Evolutionary conservation across 148 eudicot genomes (phyloP), one percentile per base, ranked within the genome.

Genomic region (Vaccinium myrtillus): DNA sequence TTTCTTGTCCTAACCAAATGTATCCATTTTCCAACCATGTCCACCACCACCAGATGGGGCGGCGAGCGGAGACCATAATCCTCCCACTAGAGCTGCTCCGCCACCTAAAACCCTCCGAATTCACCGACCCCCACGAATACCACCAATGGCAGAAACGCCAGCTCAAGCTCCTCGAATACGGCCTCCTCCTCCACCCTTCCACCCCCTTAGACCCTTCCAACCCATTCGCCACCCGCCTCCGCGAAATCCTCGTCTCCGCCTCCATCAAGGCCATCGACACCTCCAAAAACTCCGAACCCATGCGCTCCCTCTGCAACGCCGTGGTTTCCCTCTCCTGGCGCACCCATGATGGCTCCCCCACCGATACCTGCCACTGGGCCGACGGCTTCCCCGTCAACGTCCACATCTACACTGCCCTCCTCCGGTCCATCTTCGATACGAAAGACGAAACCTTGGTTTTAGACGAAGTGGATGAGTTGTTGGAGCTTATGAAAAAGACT

Each of bases 21-120:
- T 25, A 12, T 59, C 23, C 5, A 7, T 73, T 30, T 73, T 15
- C 43, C 65, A 58, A 58, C 65, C 59, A 55, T 15, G 15, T 0
- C 58, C 58, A 55, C 43, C 18, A 4, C 25, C 25, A 78, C 9
- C 90, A 96, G 98, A 91, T 92, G 89, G 95, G 98, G 16, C 90
- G 99, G 82, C 84, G 95, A 69, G 93, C 98, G 32, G 98, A 94
- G 89, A 94, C 98, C 2, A 93, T 96, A 84, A 93, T 96, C 76
- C 91, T 94, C 2, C 99, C 99, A 14, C 89, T 96, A 4, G 99
- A 96, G 90, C 98, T 96, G 5, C 90, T 96, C 25, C 98, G 99
- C 70, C 94, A 96, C 70, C 89, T 94, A 1, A 96, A 93, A 77
- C 93, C 94, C 67, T 89, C 97, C 0, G 99, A 96, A 87, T 96